Conservation (phyloP, 257 asterid genomes). For the Rubia yunnanensis region DNA sequence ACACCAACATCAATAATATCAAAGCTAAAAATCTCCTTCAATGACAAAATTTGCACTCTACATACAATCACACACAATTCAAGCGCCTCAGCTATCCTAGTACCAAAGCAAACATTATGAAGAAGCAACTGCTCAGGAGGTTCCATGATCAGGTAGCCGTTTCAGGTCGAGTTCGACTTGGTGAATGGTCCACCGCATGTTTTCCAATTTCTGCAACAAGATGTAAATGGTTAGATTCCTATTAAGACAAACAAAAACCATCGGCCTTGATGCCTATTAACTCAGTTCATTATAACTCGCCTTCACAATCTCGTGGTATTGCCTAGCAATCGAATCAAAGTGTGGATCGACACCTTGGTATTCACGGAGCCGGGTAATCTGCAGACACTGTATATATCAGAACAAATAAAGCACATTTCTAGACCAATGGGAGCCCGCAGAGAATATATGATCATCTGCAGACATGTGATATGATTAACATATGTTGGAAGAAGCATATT, state of each 20-base stretch:
- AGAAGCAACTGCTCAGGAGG: slow-evolving; percentile 19
- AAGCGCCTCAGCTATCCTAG: not conserved
- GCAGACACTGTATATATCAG: slow-evolving; percentile 1
- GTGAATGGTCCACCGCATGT: slow-evolving; percentile 92
- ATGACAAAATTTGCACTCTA: not conserved
- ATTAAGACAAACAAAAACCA: not conserved
- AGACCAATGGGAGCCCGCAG: not conserved
- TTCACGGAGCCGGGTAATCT: slow-evolving; percentile 90
- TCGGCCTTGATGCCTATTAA: not conserved
- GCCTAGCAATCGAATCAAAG: slow-evolving; percentile 88
- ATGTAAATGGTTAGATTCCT: not conserved
- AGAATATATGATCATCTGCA: not conserved
- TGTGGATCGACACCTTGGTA: slow-evolving; percentile 99
- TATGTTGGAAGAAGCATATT: not conserved
- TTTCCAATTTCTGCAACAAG: slow-evolving; percentile 73
- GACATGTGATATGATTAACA: not conserved
- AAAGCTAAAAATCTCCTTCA: not conserved
- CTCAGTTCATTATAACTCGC: slow-evolving; percentile 25
- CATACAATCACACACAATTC: not conserved
- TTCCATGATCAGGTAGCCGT: slow-evolving; percentile 58
- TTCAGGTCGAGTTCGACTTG: slow-evolving; percentile 97
- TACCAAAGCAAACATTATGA: not conserved
- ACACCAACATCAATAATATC: too few relatives aligned
- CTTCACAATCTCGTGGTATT: slow-evolving; percentile 91
- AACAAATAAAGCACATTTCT: not conserved